Evolutionary conservation across 106 monocot genomes (phyloP), one percentile per base, ranked within the genome.

Genomic region (Phalaenopsis equestris): DNA sequence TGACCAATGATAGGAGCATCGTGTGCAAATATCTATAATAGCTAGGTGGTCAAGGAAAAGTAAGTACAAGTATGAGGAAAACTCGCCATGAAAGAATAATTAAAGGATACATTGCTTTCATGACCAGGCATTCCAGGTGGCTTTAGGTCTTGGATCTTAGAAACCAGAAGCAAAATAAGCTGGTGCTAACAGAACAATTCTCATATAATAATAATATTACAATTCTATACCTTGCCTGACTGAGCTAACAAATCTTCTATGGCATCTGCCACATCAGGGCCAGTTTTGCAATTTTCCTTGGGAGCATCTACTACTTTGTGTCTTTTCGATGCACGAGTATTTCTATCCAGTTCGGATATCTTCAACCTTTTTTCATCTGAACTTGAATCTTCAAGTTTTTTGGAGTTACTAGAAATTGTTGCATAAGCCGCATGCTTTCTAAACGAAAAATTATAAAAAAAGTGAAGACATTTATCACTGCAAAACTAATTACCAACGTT

Each of bases 221-320:
- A 76, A 24, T 76, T 6, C 2, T 39, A 12, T 91, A 95, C 99
- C 93, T 86, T 91, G 85, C 88, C 83, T 81, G 99, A 95, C 75
- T 93, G 91, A 38, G 91, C 91, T 84, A 98, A 79, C 42, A 98
- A 79, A 79, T 92, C 92, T 75, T 99, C 99, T 77, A 99, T 99
- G 11, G 86, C 95, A 78, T 88, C 88, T 82, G 92, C 95, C 24
- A 99, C 93, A 84, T 93, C 95, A 91, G 95, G 79, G 82, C 86
- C 86, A 83, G 75, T 52, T 80, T 79, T 81, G 45, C 87, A 67
- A 78, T 68, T 68, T 75, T 67, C 56, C 56, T 41, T 49, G 21
- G 36, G 41, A 78, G 79, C 83, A 81, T 85, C 83, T 7, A 68
- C n/a, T 75, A 36, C 57, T 84, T 79, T 86, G 19, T 64, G 80